Base-by-base conservation (phyloP, 345 rosid genomes). In the Corchorus capsularis region DNA sequence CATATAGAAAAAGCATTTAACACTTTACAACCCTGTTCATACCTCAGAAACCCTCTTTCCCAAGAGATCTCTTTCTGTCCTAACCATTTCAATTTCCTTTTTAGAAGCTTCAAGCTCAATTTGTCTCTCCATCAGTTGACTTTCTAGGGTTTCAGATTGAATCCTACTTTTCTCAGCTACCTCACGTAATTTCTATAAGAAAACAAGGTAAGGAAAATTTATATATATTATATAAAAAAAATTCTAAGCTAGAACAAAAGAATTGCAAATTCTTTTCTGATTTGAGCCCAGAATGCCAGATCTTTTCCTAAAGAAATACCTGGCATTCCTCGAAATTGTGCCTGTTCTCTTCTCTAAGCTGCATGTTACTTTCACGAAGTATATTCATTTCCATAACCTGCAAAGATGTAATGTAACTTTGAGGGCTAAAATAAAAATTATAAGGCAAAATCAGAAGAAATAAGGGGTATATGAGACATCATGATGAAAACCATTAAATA, bases 241-340 rank as follows among this genome's bases (percentile, higher is more conserved):
- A 35, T 6, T 39, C 37, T 12, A 19, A 4, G 0, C 8, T 15
- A 50, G 11, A 10, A 41, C 41, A 61, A 4, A 64, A 61, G 49
- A n/a, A 47, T 47, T 10, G 13, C 35, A 43, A 73, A 37, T 8
- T 27, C 20, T 12, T n/a, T 67, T 14, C 63, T 32, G 2, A 76
- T 19, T 12, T 66, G 63, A 20, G 27, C 43, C 43, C 43, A 63
- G 16, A 22, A 34, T 14, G 71, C 37, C 50, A 35, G 52, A 27
- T 75, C 75, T 71, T 59, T 37, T 52, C 43, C 41, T 1, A 12
- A 73, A 27, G 69, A 72, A 79, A 63, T 78, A 96, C 98, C 95
- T 91, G 94, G 84, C 97, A 91, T 83, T 93, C 98, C 81, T 91
- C 97, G 79, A 96, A 93, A 88, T 92, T 96, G 84, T 96, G 90